These are phyloP conservation scores for Schizophyllum amplum DNA, from an alignment of 1,284 basidiomycete species.

Conservation along the genomic window DNA sequence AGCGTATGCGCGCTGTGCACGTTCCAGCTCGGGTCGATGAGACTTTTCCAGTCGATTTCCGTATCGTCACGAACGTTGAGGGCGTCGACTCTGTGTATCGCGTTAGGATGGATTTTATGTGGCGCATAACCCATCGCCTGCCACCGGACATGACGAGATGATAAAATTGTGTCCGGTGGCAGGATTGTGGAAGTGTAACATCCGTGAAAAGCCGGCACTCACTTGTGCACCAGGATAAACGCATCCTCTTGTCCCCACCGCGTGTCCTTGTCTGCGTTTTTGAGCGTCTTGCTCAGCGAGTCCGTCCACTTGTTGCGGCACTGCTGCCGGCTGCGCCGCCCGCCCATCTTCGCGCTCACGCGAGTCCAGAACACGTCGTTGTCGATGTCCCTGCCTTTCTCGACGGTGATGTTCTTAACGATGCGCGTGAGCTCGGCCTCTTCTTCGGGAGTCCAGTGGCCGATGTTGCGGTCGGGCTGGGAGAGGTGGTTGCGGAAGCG, in stretches of 20 bases:
- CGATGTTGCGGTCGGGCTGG: conserved; percentile 48
- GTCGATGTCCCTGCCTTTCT: conserved; percentile 58
- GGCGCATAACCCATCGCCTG: no score
- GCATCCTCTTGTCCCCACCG: conserved; percentile 72
- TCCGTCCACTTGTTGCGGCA: conserved; percentile 74
- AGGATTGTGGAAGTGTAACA: conserved; percentile 5
- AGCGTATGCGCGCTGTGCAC: conserved; percentile 73
- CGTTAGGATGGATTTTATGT: no score
- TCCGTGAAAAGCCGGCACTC: conserved; percentile 18
- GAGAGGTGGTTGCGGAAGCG: conserved; percentile 74
- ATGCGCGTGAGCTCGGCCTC: conserved; percentile 64
- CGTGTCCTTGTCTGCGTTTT: conserved; percentile 57
- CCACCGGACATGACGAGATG: no score
- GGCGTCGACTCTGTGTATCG: conserved; percentile 50
- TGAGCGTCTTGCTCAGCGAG: conserved; percentile 59
- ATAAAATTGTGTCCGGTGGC: background rate
- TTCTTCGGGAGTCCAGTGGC: conserved; percentile 66
- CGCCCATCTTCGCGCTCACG: conserved; percentile 69
- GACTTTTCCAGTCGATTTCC: conserved; percentile 77
- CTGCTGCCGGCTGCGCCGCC: conserved; percentile 66
- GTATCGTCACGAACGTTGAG: conserved; percentile 68
- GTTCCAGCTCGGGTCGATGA: conserved; percentile 69
- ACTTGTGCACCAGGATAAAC: conserved; percentile 77
- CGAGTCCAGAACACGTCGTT: conserved; percentile 76
- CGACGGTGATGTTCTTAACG: conserved; percentile 60